Percentiles rank a stretch among this genome's conserved stretches.
phyloP scores from a whole-genome alignment of 306 rosid species.

The Dalbergia oliveri region DNA sequence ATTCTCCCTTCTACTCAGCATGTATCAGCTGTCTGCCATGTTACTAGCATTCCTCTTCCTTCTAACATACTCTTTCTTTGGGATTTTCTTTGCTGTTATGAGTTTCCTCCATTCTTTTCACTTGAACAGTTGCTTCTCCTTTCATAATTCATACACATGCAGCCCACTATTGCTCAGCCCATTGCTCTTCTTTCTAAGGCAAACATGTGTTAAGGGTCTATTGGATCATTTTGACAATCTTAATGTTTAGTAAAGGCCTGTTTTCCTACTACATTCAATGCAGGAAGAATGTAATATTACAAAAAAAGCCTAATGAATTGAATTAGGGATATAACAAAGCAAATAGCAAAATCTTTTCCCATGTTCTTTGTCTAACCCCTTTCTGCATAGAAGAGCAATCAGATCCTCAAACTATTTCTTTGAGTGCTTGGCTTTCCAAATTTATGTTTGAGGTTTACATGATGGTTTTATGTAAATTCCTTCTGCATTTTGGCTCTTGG shows the following conservation, averaged over 20 bases:
- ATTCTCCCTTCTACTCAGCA: not conserved
- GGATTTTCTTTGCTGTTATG: not conserved
- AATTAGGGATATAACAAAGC: not conserved
- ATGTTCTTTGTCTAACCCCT: not conserved
- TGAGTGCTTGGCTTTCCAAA: conserved; percentile 3
- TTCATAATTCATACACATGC: not conserved
- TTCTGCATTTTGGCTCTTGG: not conserved
- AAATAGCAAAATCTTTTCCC: conserved; percentile 7
- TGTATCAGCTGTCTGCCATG: not conserved
- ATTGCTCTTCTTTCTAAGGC: not conserved
- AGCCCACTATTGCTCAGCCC: not conserved
- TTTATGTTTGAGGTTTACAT: not conserved
- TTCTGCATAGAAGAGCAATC: conserved; percentile 11
- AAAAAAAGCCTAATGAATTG: conserved; percentile 6
- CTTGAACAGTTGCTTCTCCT: not conserved
- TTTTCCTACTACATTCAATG: conserved; percentile 12
- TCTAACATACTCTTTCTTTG: not conserved
- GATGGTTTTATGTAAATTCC: too few species aligned
- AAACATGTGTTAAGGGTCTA: not conserved
- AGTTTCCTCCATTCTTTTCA: not conserved
- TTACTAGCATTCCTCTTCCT: not conserved
- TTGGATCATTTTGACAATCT: not conserved
- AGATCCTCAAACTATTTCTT: conserved; percentile 26
- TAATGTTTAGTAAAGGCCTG: conserved; percentile 11
- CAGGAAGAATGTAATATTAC: not conserved